These are phyloP conservation scores for Hypoxylon trugodes DNA, from an alignment of 495 filamentous ascomycete species.

Conservation along the genomic window DNA sequence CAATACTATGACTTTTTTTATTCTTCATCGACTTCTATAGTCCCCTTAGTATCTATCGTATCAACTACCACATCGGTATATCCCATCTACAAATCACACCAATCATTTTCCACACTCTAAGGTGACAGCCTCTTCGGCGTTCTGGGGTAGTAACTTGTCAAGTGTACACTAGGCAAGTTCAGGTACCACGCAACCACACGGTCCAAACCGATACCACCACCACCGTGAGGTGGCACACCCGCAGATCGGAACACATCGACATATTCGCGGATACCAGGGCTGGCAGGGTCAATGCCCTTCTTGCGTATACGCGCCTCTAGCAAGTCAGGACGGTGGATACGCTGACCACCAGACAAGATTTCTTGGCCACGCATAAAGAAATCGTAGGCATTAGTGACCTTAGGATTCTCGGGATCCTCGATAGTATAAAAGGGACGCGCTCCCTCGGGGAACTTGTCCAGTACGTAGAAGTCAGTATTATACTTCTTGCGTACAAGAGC, in stretches of 20 bases:
- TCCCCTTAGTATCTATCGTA: constrained; percentile 3
- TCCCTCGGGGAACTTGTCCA: constrained; percentile 88
- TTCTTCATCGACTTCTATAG: constrained; percentile 1
- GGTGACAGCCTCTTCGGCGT: constrained; percentile 85
- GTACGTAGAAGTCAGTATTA: constrained; percentile 88
- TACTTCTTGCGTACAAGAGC: constrained; percentile 83
- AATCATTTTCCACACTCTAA: constrained; percentile 44
- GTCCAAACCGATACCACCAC: constrained; percentile 88
- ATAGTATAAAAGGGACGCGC: constrained; percentile 93
- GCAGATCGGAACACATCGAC: constrained; percentile 81
- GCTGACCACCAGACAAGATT: constrained; percentile 87
- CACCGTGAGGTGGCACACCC: constrained; percentile 78
- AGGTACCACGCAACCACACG: constrained; percentile 89
- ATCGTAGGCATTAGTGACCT: constrained; percentile 85
- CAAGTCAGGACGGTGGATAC: constrained; percentile 77
- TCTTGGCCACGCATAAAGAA: constrained; percentile 94
- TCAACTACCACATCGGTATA: background rate
- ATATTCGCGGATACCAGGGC: constrained; percentile 83
- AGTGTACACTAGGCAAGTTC: constrained; percentile 80
- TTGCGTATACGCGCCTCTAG: constrained; percentile 72
- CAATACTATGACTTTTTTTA: background rate
- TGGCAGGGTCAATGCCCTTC: constrained; percentile 77
- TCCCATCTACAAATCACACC: background rate
- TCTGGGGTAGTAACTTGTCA: constrained; percentile 80
- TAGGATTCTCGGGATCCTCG: constrained; percentile 71